A percentile compares a stretch with the other conserved stretches of the same genome.
Evolutionary conservation across 306 rosid species (phyloP).

Genomic region (Trichosanthes truncata): DNA sequence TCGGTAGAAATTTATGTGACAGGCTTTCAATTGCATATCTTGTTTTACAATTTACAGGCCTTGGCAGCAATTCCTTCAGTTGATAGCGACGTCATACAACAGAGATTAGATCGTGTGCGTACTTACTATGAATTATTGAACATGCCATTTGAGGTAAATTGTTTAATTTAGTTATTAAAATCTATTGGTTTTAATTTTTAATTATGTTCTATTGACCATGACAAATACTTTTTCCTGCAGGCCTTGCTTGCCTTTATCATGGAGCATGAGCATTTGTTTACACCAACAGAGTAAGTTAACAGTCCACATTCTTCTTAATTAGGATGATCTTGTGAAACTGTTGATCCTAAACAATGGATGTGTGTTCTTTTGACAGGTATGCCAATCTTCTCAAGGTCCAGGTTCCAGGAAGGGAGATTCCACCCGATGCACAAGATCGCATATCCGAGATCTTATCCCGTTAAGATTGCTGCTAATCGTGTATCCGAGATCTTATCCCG

Average conservation of each 20-base stretch:
- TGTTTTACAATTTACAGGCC: slow-evolving; percentile 40
- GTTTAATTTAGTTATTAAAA: not conserved
- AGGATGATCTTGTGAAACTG: not conserved
- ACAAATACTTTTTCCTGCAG: slow-evolving; percentile 33
- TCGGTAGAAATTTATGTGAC: not conserved
- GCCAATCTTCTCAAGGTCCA: slow-evolving; percentile 71
- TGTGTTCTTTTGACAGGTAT: slow-evolving; percentile 46
- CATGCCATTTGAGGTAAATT: slow-evolving; percentile 97
- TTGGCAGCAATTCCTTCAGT: slow-evolving; percentile 90
- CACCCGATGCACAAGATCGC: slow-evolving; percentile 68
- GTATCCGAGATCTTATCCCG: slow-evolving; percentile 47
- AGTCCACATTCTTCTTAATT: not conserved
- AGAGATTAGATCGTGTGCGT: slow-evolving; percentile 86
- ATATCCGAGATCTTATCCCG: slow-evolving; percentile 35
- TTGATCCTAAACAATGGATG: not conserved
- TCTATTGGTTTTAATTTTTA: not conserved
- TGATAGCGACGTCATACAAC: slow-evolving; percentile 71
- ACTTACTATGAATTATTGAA: slow-evolving; percentile 89
- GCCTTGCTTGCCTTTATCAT: slow-evolving; percentile 91
- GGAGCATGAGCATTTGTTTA: slow-evolving; percentile 76
- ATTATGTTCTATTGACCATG: slow-evolving; percentile 12
- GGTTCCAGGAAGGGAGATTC: slow-evolving; percentile 90
- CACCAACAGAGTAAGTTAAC: slow-evolving; percentile 63
- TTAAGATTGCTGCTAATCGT: slow-evolving; percentile 49
- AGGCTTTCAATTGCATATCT: not conserved